These are phyloP conservation scores for Beauveria asiatica DNA, from an alignment of 2,329 filamentous ascomycete species.

Conservation along the genomic window DNA sequence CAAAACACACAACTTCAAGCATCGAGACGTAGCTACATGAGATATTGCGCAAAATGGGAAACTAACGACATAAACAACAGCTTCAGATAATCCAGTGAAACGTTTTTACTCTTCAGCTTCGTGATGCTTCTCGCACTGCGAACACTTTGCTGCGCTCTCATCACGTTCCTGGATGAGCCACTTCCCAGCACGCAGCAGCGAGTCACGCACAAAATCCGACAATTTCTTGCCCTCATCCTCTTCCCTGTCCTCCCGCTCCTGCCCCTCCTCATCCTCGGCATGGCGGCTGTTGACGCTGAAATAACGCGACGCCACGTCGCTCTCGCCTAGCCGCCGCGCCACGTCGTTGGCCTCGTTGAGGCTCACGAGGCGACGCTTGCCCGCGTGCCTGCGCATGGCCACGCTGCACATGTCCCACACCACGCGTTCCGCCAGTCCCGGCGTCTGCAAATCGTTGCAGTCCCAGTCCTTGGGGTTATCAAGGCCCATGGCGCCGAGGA, in stretches of 20 bases:
- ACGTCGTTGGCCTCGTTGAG: slow-evolving; percentile 51
- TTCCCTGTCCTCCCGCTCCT: slow-evolving; percentile 19
- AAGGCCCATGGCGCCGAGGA: slow-evolving; percentile 21
- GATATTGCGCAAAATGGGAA: not conserved
- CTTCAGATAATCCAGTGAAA: not conserved
- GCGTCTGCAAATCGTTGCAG: slow-evolving; percentile 5
- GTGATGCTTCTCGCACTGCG: not conserved
- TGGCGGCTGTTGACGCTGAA: slow-evolving; percentile 24
- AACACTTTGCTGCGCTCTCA: slow-evolving; percentile 10
- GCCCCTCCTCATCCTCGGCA: slow-evolving; percentile 19
- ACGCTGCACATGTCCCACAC: slow-evolving; percentile 28
- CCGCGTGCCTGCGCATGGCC: slow-evolving; percentile 22
- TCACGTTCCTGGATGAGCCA: slow-evolving; percentile 16
- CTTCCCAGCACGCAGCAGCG: slow-evolving; percentile 11
- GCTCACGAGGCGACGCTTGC: slow-evolving; percentile 41
- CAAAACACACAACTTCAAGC: not conserved
- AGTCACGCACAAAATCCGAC: slow-evolving; percentile 22
- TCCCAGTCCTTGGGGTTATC: slow-evolving; percentile 12
- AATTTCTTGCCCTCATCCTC: slow-evolving; percentile 16
- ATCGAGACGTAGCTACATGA: not conserved
- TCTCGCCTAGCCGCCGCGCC: slow-evolving; percentile 46
- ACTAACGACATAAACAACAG: not conserved
- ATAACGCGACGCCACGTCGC: slow-evolving; percentile 30
- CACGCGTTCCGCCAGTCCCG: slow-evolving; percentile 15
- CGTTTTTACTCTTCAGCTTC: not conserved